Base-by-base conservation (phyloP, 352 stramenopile species). In the Phytopythium vexans region DNA sequence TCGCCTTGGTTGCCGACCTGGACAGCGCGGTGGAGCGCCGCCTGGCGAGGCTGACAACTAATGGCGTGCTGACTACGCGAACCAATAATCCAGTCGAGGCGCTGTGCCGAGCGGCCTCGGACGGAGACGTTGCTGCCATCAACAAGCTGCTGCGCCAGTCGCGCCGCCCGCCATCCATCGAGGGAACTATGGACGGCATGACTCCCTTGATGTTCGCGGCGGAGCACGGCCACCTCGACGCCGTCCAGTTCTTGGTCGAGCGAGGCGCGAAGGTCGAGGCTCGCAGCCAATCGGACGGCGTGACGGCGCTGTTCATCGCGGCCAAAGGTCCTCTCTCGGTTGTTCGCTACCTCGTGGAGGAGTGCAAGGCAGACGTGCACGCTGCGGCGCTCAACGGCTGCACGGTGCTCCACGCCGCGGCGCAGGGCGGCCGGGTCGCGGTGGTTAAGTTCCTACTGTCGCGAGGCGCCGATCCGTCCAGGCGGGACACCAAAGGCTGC, bases 361-460 rank as follows among this genome's bases (percentile, higher is more conserved):
- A 70, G 66, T 59, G 56, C 3, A 64, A 68, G n/a, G 66, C 70
- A 27, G 66, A 76, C 10, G 33, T 74, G 15, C 62, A 80, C 10
- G 64, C 64, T 34, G 52, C 56, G 31, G 51, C 48, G 21, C 57
- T 62, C 15, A 69, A 60, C 15, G 72, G 72, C 16, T 78, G 78
- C 42, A 80, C 70, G 6, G 71, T 69, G 10, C 48, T 85, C 40
- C 69, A 80, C 51, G 69, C 74, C 41, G 70, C 74, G 27, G 65
- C 64, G 31, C 72, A 70, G 15, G 55, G 82, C 35, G 74, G 74
- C 1, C 71, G 80, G 31, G 38, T 79, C 37, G 79, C 67, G 36
- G 62, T 85, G 42, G 74, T 78, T 39, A 77, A 79, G 50, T 74
- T 66, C 32, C 53, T 85, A 49, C 49, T 82, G 43, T 56, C 82